phyloP scores from a whole-genome alignment of 1,284 basidiomycete species.

The Takashimella koratensis region DNA sequence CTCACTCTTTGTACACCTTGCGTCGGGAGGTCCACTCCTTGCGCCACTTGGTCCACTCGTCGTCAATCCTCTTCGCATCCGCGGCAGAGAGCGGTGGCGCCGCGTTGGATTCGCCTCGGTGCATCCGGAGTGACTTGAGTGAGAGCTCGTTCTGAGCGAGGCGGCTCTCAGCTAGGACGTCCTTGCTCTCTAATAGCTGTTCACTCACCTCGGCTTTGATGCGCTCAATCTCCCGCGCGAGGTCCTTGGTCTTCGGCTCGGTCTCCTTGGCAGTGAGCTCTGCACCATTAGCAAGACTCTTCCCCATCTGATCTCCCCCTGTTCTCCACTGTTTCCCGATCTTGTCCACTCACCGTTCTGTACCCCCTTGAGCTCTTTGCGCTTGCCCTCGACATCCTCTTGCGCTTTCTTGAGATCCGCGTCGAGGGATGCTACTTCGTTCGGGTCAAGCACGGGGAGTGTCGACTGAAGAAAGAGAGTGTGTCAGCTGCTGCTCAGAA shows the following conservation, averaged over 20 bases:
- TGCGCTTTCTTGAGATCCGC: slow-evolving; percentile 59
- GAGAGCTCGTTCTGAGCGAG: slow-evolving; percentile 29
- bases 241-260: slow-evolving; percentile 64
- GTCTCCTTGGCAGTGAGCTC: slow-evolving; percentile 62
- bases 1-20: slow-evolving; percentile 46
- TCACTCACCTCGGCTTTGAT: slow-evolving; percentile 38
- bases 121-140: slow-evolving; percentile 23
- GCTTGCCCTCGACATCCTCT: slow-evolving; percentile 60
- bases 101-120: slow-evolving; percentile 18
- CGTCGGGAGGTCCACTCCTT: slow-evolving; percentile 43
- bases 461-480: slow-evolving; percentile 2
- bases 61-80: slow-evolving; percentile 40
- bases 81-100: slow-evolving; percentile 28
- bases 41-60: slow-evolving; percentile 42
- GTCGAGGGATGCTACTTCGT: not conserved
- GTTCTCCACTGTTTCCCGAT: too few relatives aligned
- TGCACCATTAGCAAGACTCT: too few relatives aligned
- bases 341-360: slow-evolving; percentile 57
- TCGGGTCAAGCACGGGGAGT: not conserved
- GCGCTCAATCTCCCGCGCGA: slow-evolving; percentile 46
- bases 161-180: too few relatives aligned
- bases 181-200: too few relatives aligned
- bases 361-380: slow-evolving; percentile 57
- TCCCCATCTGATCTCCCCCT: too few relatives aligned
- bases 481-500: too few relatives aligned